Base-by-base conservation (phyloP, 225 moss, liverwort and hornwort genomes). In the Rhytidiadelphus loreus region DNA sequence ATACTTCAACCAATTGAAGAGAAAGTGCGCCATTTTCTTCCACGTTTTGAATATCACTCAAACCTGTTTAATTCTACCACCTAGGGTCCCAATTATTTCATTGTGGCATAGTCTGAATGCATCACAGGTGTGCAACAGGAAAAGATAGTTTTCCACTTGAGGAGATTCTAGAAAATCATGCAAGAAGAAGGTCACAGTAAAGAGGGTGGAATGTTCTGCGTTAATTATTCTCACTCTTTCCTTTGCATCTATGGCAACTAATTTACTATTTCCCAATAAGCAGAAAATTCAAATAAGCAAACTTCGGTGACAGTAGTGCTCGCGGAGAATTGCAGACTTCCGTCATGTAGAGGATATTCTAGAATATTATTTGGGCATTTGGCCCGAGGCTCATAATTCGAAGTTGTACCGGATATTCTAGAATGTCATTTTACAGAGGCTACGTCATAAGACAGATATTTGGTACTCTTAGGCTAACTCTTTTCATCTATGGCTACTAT, bases 281-380 rank as follows among this genome's bases (percentile, higher is more conserved):
- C 33, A 29, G 22, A 25, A 87, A 44, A 60, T 24, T 10, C 30
- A 53, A 11, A 30, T 23, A 20, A 22, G n/a, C 12, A 62, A 46
- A 76, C 3, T 11, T 48, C 28, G 48, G 43, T 32, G 77, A 22
- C 29, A 29, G 12, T 46, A 39, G 39, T 53, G 55, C 18, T 63
- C 16, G 23, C 12, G 89, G 3, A 94, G 88, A 29, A 94, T 93
- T 17, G 95, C 89, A 78, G 91, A 95, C 65, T 96, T 93, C 26
- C 13, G 8, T 48, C 20, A 3, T 16, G 58, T 41, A 29, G 19
- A 58, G 8, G 41, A 29, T 58, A 11, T 8, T 41, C 12, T 41
- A 19, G 41, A 28, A 17, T 79, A 79, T 58, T n/a, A n/a, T n/a
- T n/a, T n/a, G n/a, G n/a, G n/a, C 8, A 29, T n/a, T 39, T 26